Evolutionary conservation across 805 yeast genomes (phyloP).

Genomic region (Nakazawaea laoshanensis): DNA sequence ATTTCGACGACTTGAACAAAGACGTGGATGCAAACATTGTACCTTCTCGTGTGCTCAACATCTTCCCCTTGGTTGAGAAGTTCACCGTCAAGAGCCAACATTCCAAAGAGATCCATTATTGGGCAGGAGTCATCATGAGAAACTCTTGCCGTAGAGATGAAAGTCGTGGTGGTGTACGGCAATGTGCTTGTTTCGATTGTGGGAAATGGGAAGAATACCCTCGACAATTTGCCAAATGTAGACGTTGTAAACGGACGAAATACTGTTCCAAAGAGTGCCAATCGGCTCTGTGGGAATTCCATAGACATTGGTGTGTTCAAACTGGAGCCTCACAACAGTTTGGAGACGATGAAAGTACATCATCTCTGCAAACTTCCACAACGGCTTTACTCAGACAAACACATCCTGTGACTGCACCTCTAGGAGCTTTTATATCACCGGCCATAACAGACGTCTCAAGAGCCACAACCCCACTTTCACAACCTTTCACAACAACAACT

Average conservation of each 20-base stretch:
- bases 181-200: constrained; percentile 89
- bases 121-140: constrained; percentile 98
- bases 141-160: constrained; percentile 93
- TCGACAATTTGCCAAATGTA: constrained; percentile 89
- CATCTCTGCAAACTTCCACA: constrained; percentile 7
- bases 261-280: constrained; percentile 93
- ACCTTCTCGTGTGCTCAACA: constrained; percentile 46
- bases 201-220: constrained; percentile 92
- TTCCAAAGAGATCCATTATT: constrained; percentile 78
- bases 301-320: constrained; percentile 86
- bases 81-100: constrained; percentile 63
- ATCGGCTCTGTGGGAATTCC: constrained; percentile 84
- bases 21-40: constrained; percentile 30
- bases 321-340: constrained; percentile 19
- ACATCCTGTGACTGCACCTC: constrained; percentile 1
- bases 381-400: constrained; percentile 3
- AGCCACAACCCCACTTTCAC: constrained; percentile 4
- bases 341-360: constrained; percentile 7
- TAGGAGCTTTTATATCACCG: constrained; percentile 5
- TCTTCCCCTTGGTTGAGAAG: constrained; percentile 88
- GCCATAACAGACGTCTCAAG: constrained; percentile 5
- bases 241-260: constrained; percentile 90
- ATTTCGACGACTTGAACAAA: constrained; percentile 13
- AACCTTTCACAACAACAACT: neutral
- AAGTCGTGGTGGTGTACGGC: constrained; percentile 78